Conservation (phyloP, 352 stramenopile species). For the Globisporangium paroecandrum region DNA sequence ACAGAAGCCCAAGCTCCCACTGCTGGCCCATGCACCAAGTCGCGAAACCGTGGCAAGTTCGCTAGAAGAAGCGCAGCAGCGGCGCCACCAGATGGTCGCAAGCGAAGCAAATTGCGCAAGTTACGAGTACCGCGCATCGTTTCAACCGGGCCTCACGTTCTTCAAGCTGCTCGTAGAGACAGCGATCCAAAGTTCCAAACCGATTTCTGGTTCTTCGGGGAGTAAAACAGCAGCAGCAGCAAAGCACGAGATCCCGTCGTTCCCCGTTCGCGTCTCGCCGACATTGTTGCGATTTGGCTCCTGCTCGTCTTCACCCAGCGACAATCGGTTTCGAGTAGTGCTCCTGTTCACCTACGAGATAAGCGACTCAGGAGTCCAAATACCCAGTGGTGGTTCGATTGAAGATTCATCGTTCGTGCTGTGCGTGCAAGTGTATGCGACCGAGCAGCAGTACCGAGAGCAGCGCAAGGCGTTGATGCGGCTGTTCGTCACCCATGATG, state of each 20-base stretch:
- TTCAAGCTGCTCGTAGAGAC: slow-evolving; percentile 28
- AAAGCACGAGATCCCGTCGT: slow-evolving; percentile 20
- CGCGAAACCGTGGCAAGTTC: neutral
- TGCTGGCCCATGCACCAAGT: neutral
- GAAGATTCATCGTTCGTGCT: slow-evolving; percentile 15
- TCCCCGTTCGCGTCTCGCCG: slow-evolving; percentile 26
- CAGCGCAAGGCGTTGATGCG: slow-evolving; percentile 11
- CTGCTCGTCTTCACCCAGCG: neutral
- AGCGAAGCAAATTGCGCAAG: slow-evolving; percentile 44
- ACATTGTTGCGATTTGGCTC: slow-evolving; percentile 16
- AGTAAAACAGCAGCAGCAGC: neutral
- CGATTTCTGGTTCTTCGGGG: neutral
- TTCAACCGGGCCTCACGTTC: slow-evolving; percentile 45
- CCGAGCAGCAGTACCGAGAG: slow-evolving; percentile 16
- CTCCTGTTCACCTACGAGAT: slow-evolving; percentile 13
- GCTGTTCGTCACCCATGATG: slow-evolving; percentile 3
- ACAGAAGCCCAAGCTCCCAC: slow-evolving; percentile 3
- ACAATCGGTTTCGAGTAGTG: neutral
- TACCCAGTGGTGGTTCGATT: neutral
- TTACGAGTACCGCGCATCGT: slow-evolving; percentile 28
- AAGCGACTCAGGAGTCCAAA: neutral
- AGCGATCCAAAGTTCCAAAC: neutral
- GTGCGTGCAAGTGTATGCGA: slow-evolving; percentile 14
- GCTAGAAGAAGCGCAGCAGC: slow-evolving; percentile 15
- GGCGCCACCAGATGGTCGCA: slow-evolving; percentile 34